phyloP scores from a whole-genome alignment of 2,329 filamentous ascomycete genomes.

The Fusarium foetens region DNA sequence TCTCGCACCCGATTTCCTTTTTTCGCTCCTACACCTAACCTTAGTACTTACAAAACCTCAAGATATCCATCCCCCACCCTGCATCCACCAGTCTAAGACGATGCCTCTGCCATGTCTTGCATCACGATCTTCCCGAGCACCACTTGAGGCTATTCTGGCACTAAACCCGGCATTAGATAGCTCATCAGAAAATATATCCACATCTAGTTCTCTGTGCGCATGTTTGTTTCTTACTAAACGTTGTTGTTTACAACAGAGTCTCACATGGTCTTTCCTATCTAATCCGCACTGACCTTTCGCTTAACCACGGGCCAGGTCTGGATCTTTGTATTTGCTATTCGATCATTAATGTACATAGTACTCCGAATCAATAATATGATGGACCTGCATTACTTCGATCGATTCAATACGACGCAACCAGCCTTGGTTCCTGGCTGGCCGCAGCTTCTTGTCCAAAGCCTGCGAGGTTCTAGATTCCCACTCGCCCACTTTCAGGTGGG shows the following conservation, averaged over 20 bases:
- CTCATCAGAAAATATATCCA: slow-evolving; percentile 22
- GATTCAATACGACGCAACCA: slow-evolving; percentile 21
- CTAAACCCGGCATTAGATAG: slow-evolving; percentile 35
- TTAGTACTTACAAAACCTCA: background rate
- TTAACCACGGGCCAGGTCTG: slow-evolving; percentile 11
- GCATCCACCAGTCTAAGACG: slow-evolving; percentile 32
- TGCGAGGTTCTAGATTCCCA: slow-evolving; percentile 2
- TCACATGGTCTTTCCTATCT: slow-evolving; percentile 9
- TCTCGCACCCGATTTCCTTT: slow-evolving; percentile 4
- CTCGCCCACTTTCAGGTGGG: background rate
- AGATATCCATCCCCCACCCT: slow-evolving; percentile 25
- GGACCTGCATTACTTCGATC: slow-evolving; percentile 19
- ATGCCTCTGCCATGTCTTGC: slow-evolving; percentile 42
- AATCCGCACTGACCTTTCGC: slow-evolving; percentile 13
- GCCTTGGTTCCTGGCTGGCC: slow-evolving; percentile 14
- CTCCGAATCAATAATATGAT: slow-evolving; percentile 10
- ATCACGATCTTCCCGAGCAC: slow-evolving; percentile 46
- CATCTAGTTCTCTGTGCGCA: slow-evolving; percentile 7
- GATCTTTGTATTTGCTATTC: slow-evolving; percentile 7
- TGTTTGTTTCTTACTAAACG: slow-evolving; percentile 22
- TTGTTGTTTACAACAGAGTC: slow-evolving; percentile 12
- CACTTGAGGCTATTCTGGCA: slow-evolving; percentile 42
- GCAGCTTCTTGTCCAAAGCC: background rate
- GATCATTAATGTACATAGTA: background rate
- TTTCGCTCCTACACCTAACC: slow-evolving; percentile 5